Evolutionary conservation across 2,329 filamentous ascomycete species (phyloP), one percentile per base, ranked within the genome.

Genomic region (Pseudogymnoascus sp.): DNA sequence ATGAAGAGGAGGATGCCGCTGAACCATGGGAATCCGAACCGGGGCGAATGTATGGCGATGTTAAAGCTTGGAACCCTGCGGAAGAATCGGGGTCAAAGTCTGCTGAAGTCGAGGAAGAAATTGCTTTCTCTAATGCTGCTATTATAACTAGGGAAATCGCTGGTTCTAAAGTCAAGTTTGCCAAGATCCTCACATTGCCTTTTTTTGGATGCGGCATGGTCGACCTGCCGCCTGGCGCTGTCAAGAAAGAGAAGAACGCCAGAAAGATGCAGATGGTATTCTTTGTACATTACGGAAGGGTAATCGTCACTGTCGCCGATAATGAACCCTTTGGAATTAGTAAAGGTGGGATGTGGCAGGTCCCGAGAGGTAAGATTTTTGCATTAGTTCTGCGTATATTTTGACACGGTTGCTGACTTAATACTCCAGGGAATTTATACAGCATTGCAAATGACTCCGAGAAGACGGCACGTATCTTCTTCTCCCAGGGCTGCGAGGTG

Each of bases 251-350:
- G 57, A 97, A 97, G 80, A 97, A 97, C 74, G 89, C 89, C 35
- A 83, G 93, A 64, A 92, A 89, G 76, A 97, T 97, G 90, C 91
- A 97, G 71, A 94, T 99, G 88, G 87, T 89, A 1, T 97, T 97
- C 74, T 97, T 96, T 68, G 88, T 99, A 30, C 87, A 91, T 67
- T 82, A 83, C 47, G 94, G 94, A 20, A 86, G 88, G 65, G 91
- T 97, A 18, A 79, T 85, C 65, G 92, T 96, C 18, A 88, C 85
- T 28, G 83, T 96, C 57, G 85, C 88, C 65, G 83, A 89, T 65
- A 88, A 82, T 22, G 78, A 81, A 64, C 28, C 47, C 1, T 97
- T 99, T 72, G 85, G 88, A 61, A 91, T 96, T 65, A 85, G 87
- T 37, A 91, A 89, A 67, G 92, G 93, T 39, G 93, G 93, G 60